Conservation (phyloP, 2,329 filamentous ascomycete species). For the Colletotrichum karsti region DNA sequence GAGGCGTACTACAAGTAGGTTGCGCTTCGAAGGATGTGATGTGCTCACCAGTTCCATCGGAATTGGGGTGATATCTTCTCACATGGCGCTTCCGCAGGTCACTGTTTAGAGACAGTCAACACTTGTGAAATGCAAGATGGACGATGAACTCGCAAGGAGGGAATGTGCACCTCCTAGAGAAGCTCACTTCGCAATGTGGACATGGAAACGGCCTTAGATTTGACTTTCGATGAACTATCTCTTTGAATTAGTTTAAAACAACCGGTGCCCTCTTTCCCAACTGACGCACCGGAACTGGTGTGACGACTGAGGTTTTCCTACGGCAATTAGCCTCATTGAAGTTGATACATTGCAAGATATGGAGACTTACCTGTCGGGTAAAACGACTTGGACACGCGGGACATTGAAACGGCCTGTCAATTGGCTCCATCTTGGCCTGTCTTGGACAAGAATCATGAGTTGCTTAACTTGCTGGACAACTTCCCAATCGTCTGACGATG, state of each 20-base stretch:
- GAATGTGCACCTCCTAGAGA: neutral
- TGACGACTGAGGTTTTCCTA: neutral
- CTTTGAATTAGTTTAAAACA: neutral
- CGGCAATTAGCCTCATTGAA: neutral
- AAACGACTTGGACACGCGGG: slow-evolving; percentile 1
- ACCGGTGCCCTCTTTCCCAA: neutral
- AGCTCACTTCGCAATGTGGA: neutral
- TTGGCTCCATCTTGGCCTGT: neutral
- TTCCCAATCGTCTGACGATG: no score
- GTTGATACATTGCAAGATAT: no score
- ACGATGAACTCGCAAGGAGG: no score
- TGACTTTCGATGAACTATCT: neutral
- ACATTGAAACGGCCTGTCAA: neutral
- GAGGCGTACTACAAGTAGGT: no score
- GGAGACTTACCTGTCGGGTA: neutral
- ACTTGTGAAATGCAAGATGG: no score
- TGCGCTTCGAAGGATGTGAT: neutral
- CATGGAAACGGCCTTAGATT: neutral
- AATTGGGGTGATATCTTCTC: neutral
- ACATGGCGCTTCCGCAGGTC: neutral
- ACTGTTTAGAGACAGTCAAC: neutral
- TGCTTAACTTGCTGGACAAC: no score
- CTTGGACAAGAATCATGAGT: neutral
- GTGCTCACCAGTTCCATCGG: neutral
- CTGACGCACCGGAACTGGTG: neutral